Percentiles rank a stretch among this genome's conserved stretches.
These are phyloP conservation scores for Leccinum variicolor DNA, from an alignment of 768 basidiomycete species.

Conservation along the genomic window DNA sequence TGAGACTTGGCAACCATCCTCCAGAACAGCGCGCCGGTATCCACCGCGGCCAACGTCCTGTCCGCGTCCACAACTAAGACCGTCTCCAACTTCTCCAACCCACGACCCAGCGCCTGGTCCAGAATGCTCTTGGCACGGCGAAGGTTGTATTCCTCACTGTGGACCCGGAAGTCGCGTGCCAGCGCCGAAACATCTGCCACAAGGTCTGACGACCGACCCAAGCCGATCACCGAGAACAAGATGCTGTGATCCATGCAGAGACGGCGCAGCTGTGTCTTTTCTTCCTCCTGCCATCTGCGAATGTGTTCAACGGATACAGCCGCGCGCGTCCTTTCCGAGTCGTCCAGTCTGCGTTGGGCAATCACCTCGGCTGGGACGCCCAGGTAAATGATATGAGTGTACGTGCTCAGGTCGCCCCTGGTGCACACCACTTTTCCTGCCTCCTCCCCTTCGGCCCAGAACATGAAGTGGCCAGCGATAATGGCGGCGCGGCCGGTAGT, in stretches of 20 bases:
- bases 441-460: constrained; percentile 14
- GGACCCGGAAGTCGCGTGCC: constrained; percentile 8
- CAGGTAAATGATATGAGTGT: constrained; percentile 15
- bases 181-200: constrained; percentile 13
- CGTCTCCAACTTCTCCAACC: constrained; percentile 12
- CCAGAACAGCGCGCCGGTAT: constrained; percentile 13
- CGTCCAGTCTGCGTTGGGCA: constrained; percentile 11
- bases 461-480: constrained; percentile 13
- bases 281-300: constrained; percentile 15
- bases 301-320: constrained; percentile 11
- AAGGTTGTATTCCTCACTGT: constrained; percentile 14
- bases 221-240: constrained; percentile 12
- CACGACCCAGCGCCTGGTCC: constrained; percentile 10
- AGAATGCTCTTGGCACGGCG: constrained; percentile 10
- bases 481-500: constrained; percentile 9
- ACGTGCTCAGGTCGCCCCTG: constrained; percentile 14
- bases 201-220: constrained; percentile 8
- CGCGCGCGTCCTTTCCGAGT: constrained; percentile 6
- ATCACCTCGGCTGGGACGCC: constrained; percentile 10
- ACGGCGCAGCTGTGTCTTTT: constrained; percentile 13
- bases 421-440: constrained; percentile 16
- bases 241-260: constrained; percentile 15
- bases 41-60: constrained; percentile 10
- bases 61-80: constrained; percentile 11
- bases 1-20: constrained; percentile 10